Base-by-base conservation (phyloP, 768 basidiomycete species). In the Guyanaporus albipodus region DNA sequence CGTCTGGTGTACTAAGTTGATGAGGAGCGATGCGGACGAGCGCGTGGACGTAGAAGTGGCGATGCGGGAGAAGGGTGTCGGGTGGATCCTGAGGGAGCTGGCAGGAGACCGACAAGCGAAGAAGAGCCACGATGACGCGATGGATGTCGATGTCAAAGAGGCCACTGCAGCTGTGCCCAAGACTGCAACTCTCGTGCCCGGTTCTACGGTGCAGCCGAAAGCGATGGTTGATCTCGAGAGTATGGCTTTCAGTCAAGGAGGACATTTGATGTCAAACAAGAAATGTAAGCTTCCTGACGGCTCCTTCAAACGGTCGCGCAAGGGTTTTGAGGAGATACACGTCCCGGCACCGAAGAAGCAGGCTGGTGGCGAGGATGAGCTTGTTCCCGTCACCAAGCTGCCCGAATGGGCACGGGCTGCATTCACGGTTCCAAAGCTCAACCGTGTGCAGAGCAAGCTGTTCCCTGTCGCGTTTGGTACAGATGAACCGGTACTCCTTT, bases 261-360 rank as follows among this genome's bases (percentile, higher is more conserved):
- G 91, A 0, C 94, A 97, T 50, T 71, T 97, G 50, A 99, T 98
- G 95, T 91, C 91, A 14, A 97, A 98, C 73, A 97, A 97, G 70
- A 97, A 97, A 71, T 90, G 87, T 71, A 96, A 94, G 64, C 82
- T 98, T 4, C 96, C 96, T 0, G 92, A 96, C 32, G 96, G 96
- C 4, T 96, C 93, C 14, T 94, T 97, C 78, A 98, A 98, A 70
- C 86, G 95, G 37, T 79, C 89, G 15, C 85, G 87, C 69, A 99
- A 99, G 66, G 93, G 96, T 2, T 97, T 89, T 64, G 96, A 98
- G 64, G 96, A 99, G 66, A 94, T 99, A 26, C 93, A 97, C 53
- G 90, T 99, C 1, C 94, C 94, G 4, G 86, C 90, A 0, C 93
- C 93, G 9, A 94, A 94, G 71, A 77, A 83, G 49, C 82, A 86